Evolutionary conservation across 768 basidiomycete species (phyloP).

Genomic region (Leccinum subgranulosum): DNA sequence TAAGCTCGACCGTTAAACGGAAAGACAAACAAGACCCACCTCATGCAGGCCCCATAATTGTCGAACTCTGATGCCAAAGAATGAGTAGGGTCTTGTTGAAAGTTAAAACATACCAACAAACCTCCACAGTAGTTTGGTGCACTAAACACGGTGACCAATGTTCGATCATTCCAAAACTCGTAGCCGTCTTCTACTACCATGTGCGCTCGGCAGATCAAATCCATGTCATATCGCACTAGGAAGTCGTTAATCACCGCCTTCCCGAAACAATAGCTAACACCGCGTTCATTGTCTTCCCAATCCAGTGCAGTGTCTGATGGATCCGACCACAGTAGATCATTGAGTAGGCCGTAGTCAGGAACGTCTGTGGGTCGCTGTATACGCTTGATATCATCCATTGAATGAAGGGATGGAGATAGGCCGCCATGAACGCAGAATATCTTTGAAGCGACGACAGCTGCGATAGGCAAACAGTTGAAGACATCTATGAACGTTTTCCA

Average conservation of each 20-base stretch:
- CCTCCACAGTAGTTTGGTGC: constrained; percentile 97
- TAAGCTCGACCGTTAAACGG: constrained; percentile 9
- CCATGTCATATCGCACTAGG: constrained; percentile 94
- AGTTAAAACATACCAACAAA: constrained; percentile 40
- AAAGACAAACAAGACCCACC: constrained; percentile 41
- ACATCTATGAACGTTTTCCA: constrained; percentile 99
- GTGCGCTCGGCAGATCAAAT: constrained; percentile 98
- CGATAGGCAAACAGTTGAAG: constrained; percentile 98
- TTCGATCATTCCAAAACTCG: constrained; percentile 99
- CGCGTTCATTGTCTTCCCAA: constrained; percentile 99
- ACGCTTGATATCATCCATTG: constrained; percentile 98
- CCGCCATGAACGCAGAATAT: constrained; percentile 99
- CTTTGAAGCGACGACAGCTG: constrained; percentile 97
- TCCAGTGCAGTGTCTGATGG: constrained; percentile 96
- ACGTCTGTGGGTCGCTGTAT: constrained; percentile 98
- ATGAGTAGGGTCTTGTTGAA: constrained; percentile 13
- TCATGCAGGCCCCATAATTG: constrained; percentile 95
- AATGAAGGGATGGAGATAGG: constrained; percentile 85
- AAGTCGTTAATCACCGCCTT: constrained; percentile 97
- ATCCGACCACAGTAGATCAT: constrained; percentile 97
- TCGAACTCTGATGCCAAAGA: constrained; percentile 67
- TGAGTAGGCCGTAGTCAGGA: constrained; percentile 95
- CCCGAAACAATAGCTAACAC: constrained; percentile 98
- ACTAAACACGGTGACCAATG: constrained; percentile 96
- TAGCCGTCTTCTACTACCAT: constrained; percentile 99